A percentile compares a stretch with the other conserved stretches of the same genome.
These are phyloP conservation scores for Lecanoromycetidae sp. DNA, from an alignment of 2,329 filamentous ascomycete genomes.

Conservation along the genomic window DNA sequence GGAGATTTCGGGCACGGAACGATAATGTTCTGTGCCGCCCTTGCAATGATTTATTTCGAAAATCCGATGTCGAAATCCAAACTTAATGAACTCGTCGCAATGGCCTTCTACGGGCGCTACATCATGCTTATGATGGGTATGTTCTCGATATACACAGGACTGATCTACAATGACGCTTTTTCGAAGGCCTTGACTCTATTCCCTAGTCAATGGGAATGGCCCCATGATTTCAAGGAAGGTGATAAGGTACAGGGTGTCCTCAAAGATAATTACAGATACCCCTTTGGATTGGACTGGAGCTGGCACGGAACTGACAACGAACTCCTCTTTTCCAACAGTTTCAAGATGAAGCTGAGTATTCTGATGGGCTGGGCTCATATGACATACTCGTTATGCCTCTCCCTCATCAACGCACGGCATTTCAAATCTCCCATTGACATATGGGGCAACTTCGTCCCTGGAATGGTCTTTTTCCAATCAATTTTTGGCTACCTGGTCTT, in stretches of 20 bases:
- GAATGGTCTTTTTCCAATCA: constrained; percentile 98
- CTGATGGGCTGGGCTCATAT: constrained; percentile 95
- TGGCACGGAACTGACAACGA: constrained; percentile 97
- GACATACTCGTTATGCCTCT: constrained; percentile 92
- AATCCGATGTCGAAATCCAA: constrained; percentile 71
- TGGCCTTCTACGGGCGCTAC: constrained; percentile 98
- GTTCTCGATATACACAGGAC: constrained; percentile 92
- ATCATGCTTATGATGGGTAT: constrained; percentile 97
- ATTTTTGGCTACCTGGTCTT: constrained; percentile 95
- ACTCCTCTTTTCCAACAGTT: constrained; percentile 90
- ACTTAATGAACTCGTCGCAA: constrained; percentile 90
- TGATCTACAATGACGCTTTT: constrained; percentile 96
- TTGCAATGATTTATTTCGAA: constrained; percentile 95
- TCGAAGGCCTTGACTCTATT: constrained; percentile 87
- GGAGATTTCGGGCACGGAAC: constrained; percentile 90
- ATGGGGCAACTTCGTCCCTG: constrained; percentile 92
- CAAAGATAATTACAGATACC: constrained; percentile 70
- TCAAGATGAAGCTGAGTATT: constrained; percentile 99
- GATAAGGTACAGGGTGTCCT: constrained; percentile 55
- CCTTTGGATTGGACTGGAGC: constrained; percentile 88
- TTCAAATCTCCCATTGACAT: constrained; percentile 94
- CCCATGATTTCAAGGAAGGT: constrained; percentile 53
- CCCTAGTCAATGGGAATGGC: constrained; percentile 80
- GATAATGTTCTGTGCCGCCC: constrained; percentile 72
- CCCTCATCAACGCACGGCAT: constrained; percentile 84